Evolutionary conservation across 495 filamentous ascomycete genomes (phyloP), one percentile per base, ranked within the genome.

Genomic region (Tuber indicum): DNA sequence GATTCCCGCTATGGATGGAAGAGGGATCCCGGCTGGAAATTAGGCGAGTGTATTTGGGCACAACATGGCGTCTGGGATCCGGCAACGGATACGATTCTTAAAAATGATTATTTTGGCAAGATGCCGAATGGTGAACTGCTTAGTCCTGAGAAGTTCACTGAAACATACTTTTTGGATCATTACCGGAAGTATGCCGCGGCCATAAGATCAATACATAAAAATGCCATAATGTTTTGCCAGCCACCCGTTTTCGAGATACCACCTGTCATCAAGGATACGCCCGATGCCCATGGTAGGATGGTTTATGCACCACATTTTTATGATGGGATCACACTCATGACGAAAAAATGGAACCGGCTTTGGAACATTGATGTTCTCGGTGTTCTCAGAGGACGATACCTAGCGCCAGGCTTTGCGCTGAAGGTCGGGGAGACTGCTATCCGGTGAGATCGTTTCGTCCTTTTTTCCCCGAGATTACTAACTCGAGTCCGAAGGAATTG

Each of bases 361-460:
- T 99, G 96, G 91, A 99, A 99, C 81, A 91, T 99, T 23, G 96
- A 99, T 85, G 93, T 99, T 36, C 90, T 98, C 75, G 96, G 96
- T 3, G 87, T 98, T 19, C 88, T 99, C 69, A 90, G 96, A 43
- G 96, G 96, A 19, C 91, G 91, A 76, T 99, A 99, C 81, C 86
- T 91, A 79, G 90, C 91, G 23, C 96, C 96, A 21, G 91, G 92
- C 1, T 95, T 98, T 83, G 96, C 92, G 21, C 89, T 99, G 82
- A 96, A 94, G 83, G 86, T 99, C 71, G 96, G 96, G 39, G 96
- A 99, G 85, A 92, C 93, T 0, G 96, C 96, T 1, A 98, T 99
- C 79, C 89, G 96, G 78, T 80, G 69, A 43, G 26, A 23, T 19
- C 19, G 32, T 10, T 32, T 26, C 58, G 0, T 0, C 58, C 58